phyloP scores from a whole-genome alignment of 192 early-diverging fungal genomes.

The Umbelopsis isabellina region DNA sequence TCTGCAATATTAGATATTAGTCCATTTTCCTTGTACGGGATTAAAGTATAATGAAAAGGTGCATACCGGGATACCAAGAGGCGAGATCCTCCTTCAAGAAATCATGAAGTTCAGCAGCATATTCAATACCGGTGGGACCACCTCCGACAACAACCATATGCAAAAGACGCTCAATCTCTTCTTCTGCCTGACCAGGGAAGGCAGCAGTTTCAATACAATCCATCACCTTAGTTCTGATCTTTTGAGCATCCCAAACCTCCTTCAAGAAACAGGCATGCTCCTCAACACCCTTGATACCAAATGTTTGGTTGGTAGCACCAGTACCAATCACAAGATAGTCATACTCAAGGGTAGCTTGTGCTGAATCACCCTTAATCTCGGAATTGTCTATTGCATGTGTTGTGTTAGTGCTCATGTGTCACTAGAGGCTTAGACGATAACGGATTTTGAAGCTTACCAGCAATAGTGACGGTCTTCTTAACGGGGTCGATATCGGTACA shows the following conservation, averaged over 20 bases:
- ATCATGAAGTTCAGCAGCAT: conserved; percentile 84
- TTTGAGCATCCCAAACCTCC: conserved; percentile 76
- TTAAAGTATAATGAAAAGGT: not conserved
- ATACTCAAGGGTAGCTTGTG: conserved; percentile 63
- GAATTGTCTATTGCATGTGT: conserved; percentile 58
- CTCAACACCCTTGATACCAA: conserved; percentile 76
- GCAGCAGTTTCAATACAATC: conserved; percentile 73
- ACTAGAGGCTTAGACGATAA: not conserved
- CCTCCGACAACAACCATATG: conserved; percentile 84
- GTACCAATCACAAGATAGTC: conserved; percentile 81
- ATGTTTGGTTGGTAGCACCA: conserved; percentile 81
- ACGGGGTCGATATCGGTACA: conserved; percentile 88
- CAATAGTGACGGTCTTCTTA: conserved; percentile 77
- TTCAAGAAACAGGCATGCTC: conserved; percentile 82
- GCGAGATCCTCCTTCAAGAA: conserved; percentile 77
- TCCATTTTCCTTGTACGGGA: not conserved
- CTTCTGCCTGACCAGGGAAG: conserved; percentile 73
- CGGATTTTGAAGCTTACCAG: conserved; percentile 48
- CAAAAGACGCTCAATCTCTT: conserved; percentile 72
- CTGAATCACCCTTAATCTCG: conserved; percentile 65
- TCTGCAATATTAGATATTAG: conserved; percentile 38
- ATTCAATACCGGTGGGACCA: conserved; percentile 65
- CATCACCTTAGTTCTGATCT: conserved; percentile 77
- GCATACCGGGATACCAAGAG: conserved; percentile 68
- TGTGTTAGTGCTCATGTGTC: not conserved